Evolutionary conservation across 169 alveolate genomes (phyloP).

Genomic region (Eimeria brunetti): DNA sequence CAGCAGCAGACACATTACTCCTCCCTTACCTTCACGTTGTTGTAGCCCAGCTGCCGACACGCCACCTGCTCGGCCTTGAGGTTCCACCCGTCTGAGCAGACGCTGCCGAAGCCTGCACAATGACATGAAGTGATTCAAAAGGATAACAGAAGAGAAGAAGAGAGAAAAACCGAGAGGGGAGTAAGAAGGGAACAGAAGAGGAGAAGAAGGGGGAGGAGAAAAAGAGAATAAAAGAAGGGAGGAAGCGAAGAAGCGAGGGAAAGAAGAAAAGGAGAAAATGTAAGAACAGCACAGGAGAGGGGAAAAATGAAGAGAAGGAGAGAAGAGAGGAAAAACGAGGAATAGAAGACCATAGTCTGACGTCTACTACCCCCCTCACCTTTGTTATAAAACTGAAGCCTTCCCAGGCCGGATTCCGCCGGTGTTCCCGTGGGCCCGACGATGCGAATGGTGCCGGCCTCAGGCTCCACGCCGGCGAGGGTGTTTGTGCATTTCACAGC

Average conservation of each 20-base stretch:
- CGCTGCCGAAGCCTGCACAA: slow-evolving; percentile 80
- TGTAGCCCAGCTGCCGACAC: slow-evolving; percentile 91
- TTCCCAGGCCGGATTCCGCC: slow-evolving; percentile 86
- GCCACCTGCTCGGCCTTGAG: slow-evolving; percentile 89
- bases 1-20: too few relatives aligned
- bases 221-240: too few relatives aligned
- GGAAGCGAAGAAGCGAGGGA: background rate
- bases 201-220: too few relatives aligned
- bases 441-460: slow-evolving; percentile 88
- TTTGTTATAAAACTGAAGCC: slow-evolving; percentile 77
- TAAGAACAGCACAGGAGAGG: too few relatives aligned
- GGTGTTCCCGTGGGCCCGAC: slow-evolving; percentile 87
- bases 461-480: slow-evolving; percentile 83
- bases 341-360: too few relatives aligned
- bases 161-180: too few relatives aligned
- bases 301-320: too few relatives aligned
- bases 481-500: slow-evolving; percentile 88
- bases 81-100: slow-evolving; percentile 91
- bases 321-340: too few relatives aligned
- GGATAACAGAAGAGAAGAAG: background rate
- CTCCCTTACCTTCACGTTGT: slow-evolving; percentile 72
- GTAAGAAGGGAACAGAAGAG: too few relatives aligned
- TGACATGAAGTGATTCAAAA: background rate
- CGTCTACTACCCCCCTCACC: too few relatives aligned
- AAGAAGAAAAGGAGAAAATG: too few relatives aligned